These are phyloP conservation scores for Penicillium odoratum DNA, from an alignment of 495 filamentous ascomycete species.

Conservation along the genomic window DNA sequence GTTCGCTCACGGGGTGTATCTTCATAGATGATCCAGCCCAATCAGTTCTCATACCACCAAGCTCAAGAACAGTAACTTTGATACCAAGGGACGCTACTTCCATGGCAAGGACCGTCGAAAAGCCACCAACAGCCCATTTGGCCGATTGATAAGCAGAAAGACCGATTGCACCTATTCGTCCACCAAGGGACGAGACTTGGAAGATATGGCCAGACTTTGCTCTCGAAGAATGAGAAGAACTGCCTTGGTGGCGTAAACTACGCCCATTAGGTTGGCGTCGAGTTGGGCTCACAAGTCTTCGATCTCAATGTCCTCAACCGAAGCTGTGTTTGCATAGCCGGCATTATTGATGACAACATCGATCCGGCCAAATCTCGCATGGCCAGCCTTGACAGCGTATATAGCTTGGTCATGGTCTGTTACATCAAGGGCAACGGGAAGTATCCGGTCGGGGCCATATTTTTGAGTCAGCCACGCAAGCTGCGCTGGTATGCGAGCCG, in stretches of 20 bases:
- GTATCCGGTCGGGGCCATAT: slow-evolving; percentile 20
- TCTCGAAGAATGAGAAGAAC: slow-evolving; percentile 50
- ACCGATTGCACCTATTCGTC: background rate
- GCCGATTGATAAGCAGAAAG: slow-evolving; percentile 42
- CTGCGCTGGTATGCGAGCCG: slow-evolving; percentile 42
- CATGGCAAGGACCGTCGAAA: slow-evolving; percentile 32
- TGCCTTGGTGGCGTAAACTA: slow-evolving; percentile 44
- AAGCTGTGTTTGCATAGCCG: slow-evolving; percentile 26
- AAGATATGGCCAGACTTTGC: slow-evolving; percentile 25
- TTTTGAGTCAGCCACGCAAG: slow-evolving; percentile 24
- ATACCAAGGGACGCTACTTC: slow-evolving; percentile 29
- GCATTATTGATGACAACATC: slow-evolving; percentile 36
- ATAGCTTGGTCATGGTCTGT: slow-evolving; percentile 29
- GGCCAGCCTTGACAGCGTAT: slow-evolving; percentile 13
- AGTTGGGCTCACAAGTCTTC: slow-evolving; percentile 24
- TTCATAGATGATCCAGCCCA: slow-evolving; percentile 34
- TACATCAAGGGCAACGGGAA: slow-evolving; percentile 38
- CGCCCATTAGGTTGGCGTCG: slow-evolving; percentile 49
- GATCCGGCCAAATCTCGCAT: slow-evolving; percentile 14
- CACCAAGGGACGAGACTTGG: slow-evolving; percentile 1
- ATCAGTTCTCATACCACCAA: slow-evolving; percentile 38
- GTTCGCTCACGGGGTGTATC: slow-evolving; percentile 25
- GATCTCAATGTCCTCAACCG: slow-evolving; percentile 23
- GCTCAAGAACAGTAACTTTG: slow-evolving; percentile 35
- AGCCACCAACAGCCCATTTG: slow-evolving; percentile 48